Conservation (phyloP, 1,284 basidiomycete genomes). For the Golubevia pallescens region DNA sequence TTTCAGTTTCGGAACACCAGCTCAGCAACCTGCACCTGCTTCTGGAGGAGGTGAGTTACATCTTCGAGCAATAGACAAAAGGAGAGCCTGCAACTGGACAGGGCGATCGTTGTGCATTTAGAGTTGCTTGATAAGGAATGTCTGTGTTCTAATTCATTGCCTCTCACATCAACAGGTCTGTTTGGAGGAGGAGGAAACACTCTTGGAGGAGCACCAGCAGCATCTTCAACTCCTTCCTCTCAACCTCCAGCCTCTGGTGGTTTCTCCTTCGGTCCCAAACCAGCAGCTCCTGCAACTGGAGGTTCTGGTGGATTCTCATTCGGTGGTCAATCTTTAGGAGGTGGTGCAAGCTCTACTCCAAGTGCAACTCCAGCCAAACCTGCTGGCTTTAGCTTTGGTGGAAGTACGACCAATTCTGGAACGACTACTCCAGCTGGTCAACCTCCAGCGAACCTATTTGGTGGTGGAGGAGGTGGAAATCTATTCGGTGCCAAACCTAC, state of each 20-base stretch:
- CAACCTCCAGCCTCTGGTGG: conserved; percentile 11
- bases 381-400: conserved; percentile 24
- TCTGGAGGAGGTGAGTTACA: no score
- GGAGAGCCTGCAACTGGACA: no score
- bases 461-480: neutral
- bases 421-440: conserved; percentile 3
- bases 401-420: conserved; percentile 3
- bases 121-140: no score
- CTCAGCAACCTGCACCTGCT: no score
- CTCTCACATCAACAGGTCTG: neutral
- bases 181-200: conserved; percentile 4
- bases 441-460: neutral
- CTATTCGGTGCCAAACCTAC: conserved; percentile 25
- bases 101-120: no score
- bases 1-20: no score
- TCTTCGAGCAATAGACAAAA: no score
- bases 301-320: conserved; percentile 16
- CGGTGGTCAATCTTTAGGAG: conserved; percentile 5
- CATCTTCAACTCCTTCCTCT: neutral
- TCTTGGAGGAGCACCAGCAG: conserved; percentile 3
- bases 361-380: conserved; percentile 15
- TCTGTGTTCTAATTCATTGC: no score
- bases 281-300: neutral
- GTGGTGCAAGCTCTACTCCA: conserved; percentile 1
- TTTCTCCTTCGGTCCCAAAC: conserved; percentile 14